Evolutionary conservation across 306 rosid genomes (phyloP), one percentile per base, ranked within the genome.

Genomic region (Prunus campanulata): DNA sequence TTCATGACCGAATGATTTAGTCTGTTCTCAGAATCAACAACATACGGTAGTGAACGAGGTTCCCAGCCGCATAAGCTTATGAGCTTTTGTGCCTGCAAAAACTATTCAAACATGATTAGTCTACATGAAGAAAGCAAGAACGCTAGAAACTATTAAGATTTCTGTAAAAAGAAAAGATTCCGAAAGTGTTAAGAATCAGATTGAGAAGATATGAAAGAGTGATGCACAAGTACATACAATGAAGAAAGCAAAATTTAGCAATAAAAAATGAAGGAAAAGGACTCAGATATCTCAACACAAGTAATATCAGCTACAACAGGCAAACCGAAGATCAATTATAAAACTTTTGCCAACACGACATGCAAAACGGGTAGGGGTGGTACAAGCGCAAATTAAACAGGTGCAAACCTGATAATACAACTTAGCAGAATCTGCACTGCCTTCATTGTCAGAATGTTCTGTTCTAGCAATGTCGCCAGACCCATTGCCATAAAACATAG

Each of bases 1-100:
- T 75, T 86, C 67, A 62, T 78, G 70, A 68, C 77, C 72, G 90
- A 85, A 29, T 75, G 91, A 48, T 83, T 76, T 51, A 91, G 77
- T 24, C 75, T 59, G 59, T 83, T 75, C 86, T 83, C 85, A 83
- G 87, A 84, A 62, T 88, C 88, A 68, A 95, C 90, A 54, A 83
- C 66, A 71, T 95, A 95, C 47, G 97, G 93, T 66, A 92, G 87
- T 80, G 79, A 72, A 71, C 97, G 97, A 60, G 88, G 93, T 68
- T 87, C 93, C 98, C 98, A 95, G 76, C 98, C 97, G 15, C 90
- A 95, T 73, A 95, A 85, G 86, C 92, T 87, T 75, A 90, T 85
- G 71, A 95, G 83, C 83, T 85, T 90, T 81, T 85, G 96, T 80
- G 96, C 95, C 98, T 95, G 90, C 79, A 76, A 72, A 82, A 77